These are phyloP conservation scores for Penicillium mononematosum DNA, from an alignment of 495 filamentous ascomycete genomes.

Conservation along the genomic window DNA sequence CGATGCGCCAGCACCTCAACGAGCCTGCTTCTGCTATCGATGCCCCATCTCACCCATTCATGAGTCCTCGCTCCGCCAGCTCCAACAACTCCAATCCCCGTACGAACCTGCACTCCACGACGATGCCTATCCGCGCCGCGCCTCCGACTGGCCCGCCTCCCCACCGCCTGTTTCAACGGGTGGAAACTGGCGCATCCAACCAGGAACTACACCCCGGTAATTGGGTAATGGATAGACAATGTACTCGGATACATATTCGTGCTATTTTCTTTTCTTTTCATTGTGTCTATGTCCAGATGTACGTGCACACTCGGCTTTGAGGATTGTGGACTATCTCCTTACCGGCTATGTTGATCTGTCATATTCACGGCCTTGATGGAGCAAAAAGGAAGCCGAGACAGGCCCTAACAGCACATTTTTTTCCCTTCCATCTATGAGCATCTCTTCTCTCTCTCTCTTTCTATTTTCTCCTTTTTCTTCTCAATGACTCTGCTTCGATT, in stretches of 20 bases:
- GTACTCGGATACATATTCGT: constrained; percentile 6
- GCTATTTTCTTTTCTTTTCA: background rate
- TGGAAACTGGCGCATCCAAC: constrained; percentile 37
- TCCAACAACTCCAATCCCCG: constrained; percentile 39
- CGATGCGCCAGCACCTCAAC: constrained; percentile 34
- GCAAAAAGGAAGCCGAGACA: background rate
- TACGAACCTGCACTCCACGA: constrained; percentile 37
- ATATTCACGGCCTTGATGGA: background rate
- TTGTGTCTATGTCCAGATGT: constrained; percentile 3
- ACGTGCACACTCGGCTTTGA: constrained; percentile 1
- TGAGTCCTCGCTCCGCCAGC: constrained; percentile 40
- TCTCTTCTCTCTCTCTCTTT: constrained; percentile 1
- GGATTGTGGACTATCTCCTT: background rate
- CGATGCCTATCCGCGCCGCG: constrained; percentile 44
- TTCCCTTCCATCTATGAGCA: constrained; percentile 7
- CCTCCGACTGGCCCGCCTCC: constrained; percentile 45
- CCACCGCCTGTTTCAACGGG: constrained; percentile 37
- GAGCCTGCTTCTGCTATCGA: constrained; percentile 44
- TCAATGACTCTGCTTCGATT: constrained; percentile 16
- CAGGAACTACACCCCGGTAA: constrained; percentile 26
- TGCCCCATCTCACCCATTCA: constrained; percentile 33
- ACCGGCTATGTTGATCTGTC: background rate
- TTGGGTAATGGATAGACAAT: background rate
- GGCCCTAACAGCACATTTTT: background rate
- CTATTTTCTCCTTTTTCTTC: background rate